Evolutionary conservation across 805 yeast species (phyloP), one percentile per base, ranked within the genome.

Genomic region (Myxozyma sirexii): DNA sequence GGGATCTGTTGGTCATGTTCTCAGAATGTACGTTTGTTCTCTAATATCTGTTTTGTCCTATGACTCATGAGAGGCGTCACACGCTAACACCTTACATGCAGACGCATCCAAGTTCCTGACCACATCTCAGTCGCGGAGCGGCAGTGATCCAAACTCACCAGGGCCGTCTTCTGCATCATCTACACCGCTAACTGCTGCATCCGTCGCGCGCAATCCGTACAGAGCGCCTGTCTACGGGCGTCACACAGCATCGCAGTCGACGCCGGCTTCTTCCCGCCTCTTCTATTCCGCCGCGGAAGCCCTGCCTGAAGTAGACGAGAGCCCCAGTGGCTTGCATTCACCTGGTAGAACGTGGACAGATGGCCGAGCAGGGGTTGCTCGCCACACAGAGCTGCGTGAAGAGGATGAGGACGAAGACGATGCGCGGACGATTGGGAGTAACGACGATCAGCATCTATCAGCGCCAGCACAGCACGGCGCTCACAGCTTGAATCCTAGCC

Each of bases 71-170:
- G 27, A 21, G 13, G 10, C 17, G 27, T 45, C 42, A 3, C 26
- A 31, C n/a, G 39, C 53, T 48, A 37, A 48, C 53, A 21, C 6
- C 19, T 23, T 12, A 19, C 26, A 33, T 29, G 27, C 49, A 60
- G 63, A 60, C 56, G 63, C 63, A 13, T 56, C 63, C 38, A 60
- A 60, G 57, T 60, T 60, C 55, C 48, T 60, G 54, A 24, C 63
- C 39, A 39, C 58, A 15, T 44, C 60, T 19, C 57, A 55, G 50
- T 31, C 51, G 60, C 56, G 56, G 37, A 24, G 56, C 23, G 49
- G 42, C 21, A 35, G 46, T 26, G 33, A 26, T n/a, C 10, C 26
- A 31, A n/a, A n/a, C n/a, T 19, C 24, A 42, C 39, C 55, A n/a
- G 21, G 26, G 37, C 21, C 57, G 17, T 31, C 50, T 15, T 17